A percentile compares a stretch with the other conserved stretches of the same genome.
These are phyloP conservation scores for Colletotrichum tofieldiae DNA, from an alignment of 2,329 filamentous ascomycete genomes.

Conservation along the genomic window DNA sequence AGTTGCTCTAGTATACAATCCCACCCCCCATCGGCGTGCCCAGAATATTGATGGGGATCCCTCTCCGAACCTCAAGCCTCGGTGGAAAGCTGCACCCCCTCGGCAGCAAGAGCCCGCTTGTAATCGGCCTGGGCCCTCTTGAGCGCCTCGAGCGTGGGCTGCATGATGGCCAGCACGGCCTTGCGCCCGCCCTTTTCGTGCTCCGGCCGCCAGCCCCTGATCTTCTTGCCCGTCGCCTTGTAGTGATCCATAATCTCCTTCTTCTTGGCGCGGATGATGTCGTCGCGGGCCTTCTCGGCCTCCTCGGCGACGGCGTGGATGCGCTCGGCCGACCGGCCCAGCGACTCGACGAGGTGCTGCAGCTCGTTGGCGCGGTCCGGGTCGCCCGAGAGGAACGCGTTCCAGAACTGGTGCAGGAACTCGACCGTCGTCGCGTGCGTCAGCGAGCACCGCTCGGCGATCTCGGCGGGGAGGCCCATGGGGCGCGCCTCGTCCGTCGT, in stretches of 20 bases:
- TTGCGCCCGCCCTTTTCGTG: slow-evolving; percentile 82
- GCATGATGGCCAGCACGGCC: slow-evolving; percentile 83
- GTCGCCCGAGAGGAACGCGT: slow-evolving; percentile 90
- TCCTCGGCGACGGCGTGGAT: slow-evolving; percentile 86
- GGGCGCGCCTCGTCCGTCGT: slow-evolving; percentile 29
- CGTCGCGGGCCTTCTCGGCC: slow-evolving; percentile 81
- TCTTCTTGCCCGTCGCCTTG: slow-evolving; percentile 81
- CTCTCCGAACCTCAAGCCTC: slow-evolving; percentile 51
- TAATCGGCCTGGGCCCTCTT: slow-evolving; percentile 81
- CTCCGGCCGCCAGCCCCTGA: slow-evolving; percentile 75
- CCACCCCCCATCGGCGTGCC: neutral
- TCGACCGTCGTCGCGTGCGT: slow-evolving; percentile 96
- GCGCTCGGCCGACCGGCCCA: slow-evolving; percentile 82
- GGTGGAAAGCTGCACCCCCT: slow-evolving; percentile 65
- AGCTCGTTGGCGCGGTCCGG: slow-evolving; percentile 85
- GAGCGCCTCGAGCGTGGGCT: slow-evolving; percentile 80
- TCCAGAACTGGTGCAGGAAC: slow-evolving; percentile 98
- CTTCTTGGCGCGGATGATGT: slow-evolving; percentile 77
- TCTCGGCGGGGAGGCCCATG: slow-evolving; percentile 66
- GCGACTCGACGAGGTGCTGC: slow-evolving; percentile 84
- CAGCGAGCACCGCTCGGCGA: slow-evolving; percentile 72
- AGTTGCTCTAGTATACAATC: slow-evolving; percentile 9
- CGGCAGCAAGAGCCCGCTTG: slow-evolving; percentile 78
- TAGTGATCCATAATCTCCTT: slow-evolving; percentile 80
- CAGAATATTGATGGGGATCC: neutral